A percentile compares a stretch with the other conserved stretches of the same genome.
Evolutionary conservation across 768 basidiomycete species (phyloP).

Genomic region (Collybia sordida): DNA sequence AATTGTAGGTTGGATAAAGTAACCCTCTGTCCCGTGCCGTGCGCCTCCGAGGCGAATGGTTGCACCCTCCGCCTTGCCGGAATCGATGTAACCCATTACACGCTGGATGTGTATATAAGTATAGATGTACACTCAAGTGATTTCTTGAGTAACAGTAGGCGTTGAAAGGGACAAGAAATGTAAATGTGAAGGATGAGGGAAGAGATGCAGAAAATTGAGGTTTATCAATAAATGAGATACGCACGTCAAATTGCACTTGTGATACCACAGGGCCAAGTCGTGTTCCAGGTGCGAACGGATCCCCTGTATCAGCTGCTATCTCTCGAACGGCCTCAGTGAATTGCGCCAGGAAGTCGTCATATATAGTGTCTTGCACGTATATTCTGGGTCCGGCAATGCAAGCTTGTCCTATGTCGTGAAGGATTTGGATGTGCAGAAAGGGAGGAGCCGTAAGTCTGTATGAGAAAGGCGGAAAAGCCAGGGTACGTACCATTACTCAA

Average conservation of each 20-base stretch:
- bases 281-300: slow-evolving; percentile 50
- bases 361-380: not conserved
- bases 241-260: slow-evolving; percentile 54
- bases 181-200: slow-evolving; percentile 5
- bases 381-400: not conserved
- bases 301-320: slow-evolving; percentile 47
- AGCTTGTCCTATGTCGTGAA: too few species aligned
- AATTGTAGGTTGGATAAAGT: slow-evolving; percentile 68
- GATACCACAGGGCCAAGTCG: slow-evolving; percentile 68
- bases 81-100: slow-evolving; percentile 69
- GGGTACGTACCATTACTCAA: too few species aligned
- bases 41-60: slow-evolving; percentile 60
- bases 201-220: not conserved
- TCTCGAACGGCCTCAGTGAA: slow-evolving; percentile 50
- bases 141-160: not conserved
- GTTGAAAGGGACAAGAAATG: not conserved
- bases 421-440: too few species aligned
- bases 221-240: slow-evolving; percentile 13
- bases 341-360: slow-evolving; percentile 10
- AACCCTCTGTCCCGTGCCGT: slow-evolving; percentile 45
- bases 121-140: too few species aligned
- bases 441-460: too few species aligned
- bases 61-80: slow-evolving; percentile 53
- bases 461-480: too few species aligned
- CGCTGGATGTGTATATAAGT: slow-evolving; percentile 46